Base-by-base conservation (phyloP, 345 rosid genomes). In the Triadica sebifera region DNA sequence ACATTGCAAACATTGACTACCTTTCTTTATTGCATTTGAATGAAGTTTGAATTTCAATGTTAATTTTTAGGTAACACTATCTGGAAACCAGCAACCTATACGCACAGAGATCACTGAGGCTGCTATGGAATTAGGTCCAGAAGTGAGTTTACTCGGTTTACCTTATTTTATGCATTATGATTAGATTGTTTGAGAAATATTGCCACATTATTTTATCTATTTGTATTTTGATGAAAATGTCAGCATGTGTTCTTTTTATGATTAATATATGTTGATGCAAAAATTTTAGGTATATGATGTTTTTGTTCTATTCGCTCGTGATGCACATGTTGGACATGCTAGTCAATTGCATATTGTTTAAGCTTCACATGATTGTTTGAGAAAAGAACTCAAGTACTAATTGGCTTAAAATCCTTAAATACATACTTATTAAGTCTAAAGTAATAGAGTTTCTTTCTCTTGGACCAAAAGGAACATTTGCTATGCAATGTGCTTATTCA, bases 51-150 rank as follows among this genome's bases (percentile, higher is more conserved):
- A 63, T n/a, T 43, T 25, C 50, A 45, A 56, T 64, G 19, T 67
- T 67, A 4, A 43, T 72, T 70, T 67, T 45, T 66, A 94, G 95
- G 98, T 89, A 62, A 92, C 97, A 43, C 78, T 94, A 65, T 84
- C 97, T 57, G 97, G 97, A 67, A 92, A 94, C 78, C 98, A 92
- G 80, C 97, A 89, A 80, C 97, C 97, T 19, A 72, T 90, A 52
- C 97, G 97, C 53, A 89, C 91, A 53, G 97, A 94, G 86, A 92
- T 94, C 66, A 92, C 97, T 8, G 97, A 92, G 82, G 98, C 97
- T 65, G 97, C 98, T 67, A 90, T 89, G 97, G 96, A 94, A 76
- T 79, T 92, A 63, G 98, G 97, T 60, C 58, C 97, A 20, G 88
- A 94, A 77, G 96, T 92, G 76, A 90, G 94, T 84, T 34, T 17